Evolutionary conservation across 208 protist species (phyloP), one percentile per base, ranked within the genome.

Genomic region (Trypanosomatidae sp.): DNA sequence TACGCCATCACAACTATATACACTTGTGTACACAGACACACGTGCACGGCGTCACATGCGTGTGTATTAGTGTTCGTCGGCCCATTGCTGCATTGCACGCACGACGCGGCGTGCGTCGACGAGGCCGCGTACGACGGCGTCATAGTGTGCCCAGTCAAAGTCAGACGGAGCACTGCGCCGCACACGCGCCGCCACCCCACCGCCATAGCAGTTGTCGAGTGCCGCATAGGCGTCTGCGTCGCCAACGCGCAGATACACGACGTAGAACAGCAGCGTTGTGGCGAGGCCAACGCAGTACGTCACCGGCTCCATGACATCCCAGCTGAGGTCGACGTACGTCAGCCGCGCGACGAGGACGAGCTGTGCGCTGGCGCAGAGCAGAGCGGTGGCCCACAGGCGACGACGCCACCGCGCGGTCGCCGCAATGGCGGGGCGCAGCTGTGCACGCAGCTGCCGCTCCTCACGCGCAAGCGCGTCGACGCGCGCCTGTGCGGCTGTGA

Each of bases 251-350:
- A 88, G 38, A 37, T 77, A 79, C 45, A 77, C 88, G 6, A 69
- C 4, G 43, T 77, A 86, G 54, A 90, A 88, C 3, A 83, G 0
- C 1, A 89, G 35, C 7, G 74, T 58, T 0, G 75, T 86, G 11
- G 53, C 57, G 19, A 68, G 64, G 8, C 62, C 73, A 7, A 90
- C n/a, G 37, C 72, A 79, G 55, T 88, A 93, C 41, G 77, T 65
- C 6, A 93, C 54, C 3, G 85, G 85, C 57, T 93, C 85, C 85
- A 93, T 93, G 35, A 79, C 82, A 66, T 93, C 85, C 85, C 85
- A 93, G 48, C 88, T 71, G 1, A 93, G 48, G 33, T 93, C 85
- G 52, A 89, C 72, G 53, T 76, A 93, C 0, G 85, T 93, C 19
- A 93, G 72, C 3, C 80, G 80, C 0, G 79, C 65, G n/a, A 89